These are phyloP conservation scores for Rhipidocladum racemiflorum DNA, from an alignment of 176 grass and related monocot species.

Conservation along the genomic window DNA sequence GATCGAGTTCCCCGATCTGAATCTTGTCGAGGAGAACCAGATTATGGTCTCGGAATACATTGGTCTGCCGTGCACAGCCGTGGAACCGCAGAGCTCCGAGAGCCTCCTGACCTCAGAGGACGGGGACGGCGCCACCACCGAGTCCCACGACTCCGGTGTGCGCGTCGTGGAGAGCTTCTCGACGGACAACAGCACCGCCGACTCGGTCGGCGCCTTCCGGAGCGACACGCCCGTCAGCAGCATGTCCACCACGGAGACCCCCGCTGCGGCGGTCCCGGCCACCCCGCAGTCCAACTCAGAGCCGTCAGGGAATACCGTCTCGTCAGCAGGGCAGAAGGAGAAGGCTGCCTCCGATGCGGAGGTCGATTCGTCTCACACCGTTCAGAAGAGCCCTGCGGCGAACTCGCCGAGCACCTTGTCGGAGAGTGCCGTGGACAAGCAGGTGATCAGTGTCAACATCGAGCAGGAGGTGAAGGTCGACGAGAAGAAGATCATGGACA, in stretches of 20 bases:
- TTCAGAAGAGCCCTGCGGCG: slow-evolving; percentile 27
- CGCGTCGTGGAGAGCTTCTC: slow-evolving; percentile 87
- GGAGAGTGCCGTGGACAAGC: slow-evolving; percentile 53
- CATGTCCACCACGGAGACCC: slow-evolving; percentile 64
- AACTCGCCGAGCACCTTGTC: slow-evolving; percentile 43
- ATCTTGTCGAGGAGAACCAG: slow-evolving; percentile 86
- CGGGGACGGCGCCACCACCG: slow-evolving; percentile 41
- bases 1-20: slow-evolving; percentile 90
- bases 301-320: slow-evolving; percentile 35
- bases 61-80: slow-evolving; percentile 36
- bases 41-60: slow-evolving; percentile 96
- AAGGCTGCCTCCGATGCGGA: slow-evolving; percentile 51
- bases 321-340: slow-evolving; percentile 43
- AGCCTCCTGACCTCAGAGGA: slow-evolving; percentile 74
- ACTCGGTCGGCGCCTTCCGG: slow-evolving; percentile 34
- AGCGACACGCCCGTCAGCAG: slow-evolving; percentile 69
- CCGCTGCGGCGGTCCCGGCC: slow-evolving; percentile 43
- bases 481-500: slow-evolving; percentile 89
- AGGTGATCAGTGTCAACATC: slow-evolving; percentile 67
- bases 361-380: slow-evolving; percentile 57
- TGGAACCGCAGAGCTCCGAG: slow-evolving; percentile 71
- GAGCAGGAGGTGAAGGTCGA: slow-evolving; percentile 76
- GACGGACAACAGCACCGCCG: slow-evolving; percentile 41
- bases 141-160: slow-evolving; percentile 64
- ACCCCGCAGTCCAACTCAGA: slow-evolving; percentile 49